Evolutionary conservation across 257 asterid genomes (phyloP), one percentile per base, ranked within the genome.

Genomic region (Dorcoceras hygrometricum): DNA sequence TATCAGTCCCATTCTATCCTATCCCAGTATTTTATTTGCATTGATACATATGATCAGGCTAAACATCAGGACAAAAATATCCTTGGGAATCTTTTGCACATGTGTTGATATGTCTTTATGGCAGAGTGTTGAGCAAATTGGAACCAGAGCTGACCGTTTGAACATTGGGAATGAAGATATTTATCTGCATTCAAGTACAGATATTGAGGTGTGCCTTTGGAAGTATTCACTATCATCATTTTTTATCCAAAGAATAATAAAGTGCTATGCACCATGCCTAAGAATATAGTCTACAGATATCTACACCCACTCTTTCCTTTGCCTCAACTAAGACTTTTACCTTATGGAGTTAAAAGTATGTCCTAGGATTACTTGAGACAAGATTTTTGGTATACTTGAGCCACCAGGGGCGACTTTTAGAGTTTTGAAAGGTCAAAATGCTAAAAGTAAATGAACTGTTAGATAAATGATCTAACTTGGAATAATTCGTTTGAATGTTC

Each of bases 121-220:
- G 62, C 89, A 94, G 97, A 94, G 99, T 78, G 82, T 94, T 74
- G 97, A 90, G 76, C 99, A 88, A 83, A 91, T 94, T 79, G 95
- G 89, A 57, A 81, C 87, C 69, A 84, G 97, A 81, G 97, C 97
- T 73, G 91, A 84, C 65, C 96, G 99, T 69, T 81, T 88, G 84
- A 62, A 71, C 71, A 86, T 90, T 77, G 80, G 72, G 57, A 65
- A 93, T 23, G 86, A 75, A 59, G 88, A 81, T 60, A 84, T 90
- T 63, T 94, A 67, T 79, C 79, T 94, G 71, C 78, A 82, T 73
- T 80, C 99, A 26, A 90, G 95, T 83, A 94, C 97, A 74, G 92
- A 90, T 80, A 70, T 90, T 72, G 96, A 94, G 97, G 97, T 88
- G 59, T 77, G 67, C 39, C 71, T 66, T 70, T 69, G 66, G 65